phyloP scores from a whole-genome alignment of 2,329 filamentous ascomycete species.

The Parastagonospora avenae region DNA sequence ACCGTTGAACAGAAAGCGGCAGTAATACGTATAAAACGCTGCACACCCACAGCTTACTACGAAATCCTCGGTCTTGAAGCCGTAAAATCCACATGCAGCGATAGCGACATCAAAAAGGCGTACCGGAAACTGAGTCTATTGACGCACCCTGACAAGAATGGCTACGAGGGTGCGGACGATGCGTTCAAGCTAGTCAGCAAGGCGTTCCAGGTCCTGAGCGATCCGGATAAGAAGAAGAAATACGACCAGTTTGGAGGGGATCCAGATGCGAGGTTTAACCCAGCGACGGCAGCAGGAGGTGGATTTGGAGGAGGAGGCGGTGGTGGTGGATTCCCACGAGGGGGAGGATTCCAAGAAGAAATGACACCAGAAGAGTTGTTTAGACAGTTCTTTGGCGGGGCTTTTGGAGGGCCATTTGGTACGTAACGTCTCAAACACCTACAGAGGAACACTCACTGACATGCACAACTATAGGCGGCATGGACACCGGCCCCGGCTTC shows the following conservation, averaged over 20 bases:
- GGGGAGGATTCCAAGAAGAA: slow-evolving; percentile 81
- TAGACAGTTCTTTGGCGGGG: slow-evolving; percentile 91
- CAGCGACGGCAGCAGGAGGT: slow-evolving; percentile 52
- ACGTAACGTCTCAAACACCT: slow-evolving; percentile 35
- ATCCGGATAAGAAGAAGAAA: slow-evolving; percentile 88
- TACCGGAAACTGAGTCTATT: slow-evolving; percentile 93
- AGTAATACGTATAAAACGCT: slow-evolving; percentile 85
- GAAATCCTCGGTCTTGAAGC: slow-evolving; percentile 82
- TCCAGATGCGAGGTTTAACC: slow-evolving; percentile 83
- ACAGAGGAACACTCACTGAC: slow-evolving; percentile 2
- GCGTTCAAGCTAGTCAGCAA: slow-evolving; percentile 98
- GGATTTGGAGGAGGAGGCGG: slow-evolving; percentile 64
- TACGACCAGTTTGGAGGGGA: slow-evolving; percentile 91
- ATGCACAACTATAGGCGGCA: slow-evolving; percentile 53
- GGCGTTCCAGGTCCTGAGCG: slow-evolving; percentile 90
- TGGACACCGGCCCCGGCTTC: slow-evolving; percentile 83
- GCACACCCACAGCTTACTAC: slow-evolving; percentile 87
- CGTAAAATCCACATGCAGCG: slow-evolving; percentile 68
- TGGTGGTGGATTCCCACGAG: slow-evolving; percentile 59
- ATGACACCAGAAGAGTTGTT: slow-evolving; percentile 97
- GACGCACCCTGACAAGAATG: slow-evolving; percentile 99
- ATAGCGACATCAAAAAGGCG: slow-evolving; percentile 93
- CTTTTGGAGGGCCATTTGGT: slow-evolving; percentile 69
- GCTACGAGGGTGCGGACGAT: slow-evolving; percentile 91
- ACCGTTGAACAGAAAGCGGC: slow-evolving; percentile 91